A percentile compares a stretch with the other conserved stretches of the same genome.
phyloP scores from a whole-genome alignment of 2,329 filamentous ascomycete species.

The Diaporthe australafricana region DNA sequence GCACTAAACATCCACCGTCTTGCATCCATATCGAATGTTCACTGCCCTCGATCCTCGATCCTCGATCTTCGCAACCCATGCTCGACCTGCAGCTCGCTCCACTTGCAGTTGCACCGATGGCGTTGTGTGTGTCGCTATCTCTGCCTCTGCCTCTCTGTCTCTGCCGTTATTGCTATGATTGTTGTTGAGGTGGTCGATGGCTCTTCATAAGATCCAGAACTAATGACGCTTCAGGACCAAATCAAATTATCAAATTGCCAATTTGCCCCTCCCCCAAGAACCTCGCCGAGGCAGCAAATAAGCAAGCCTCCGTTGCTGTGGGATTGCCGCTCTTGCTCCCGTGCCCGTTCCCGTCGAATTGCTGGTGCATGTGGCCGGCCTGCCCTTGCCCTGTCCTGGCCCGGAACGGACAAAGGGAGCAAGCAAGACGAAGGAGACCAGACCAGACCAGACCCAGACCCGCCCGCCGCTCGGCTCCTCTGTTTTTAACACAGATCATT shows the following conservation, averaged over 20 bases:
- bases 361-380: neutral
- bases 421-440: neutral
- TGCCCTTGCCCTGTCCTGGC: constrained; percentile 1
- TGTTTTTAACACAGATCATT: no score
- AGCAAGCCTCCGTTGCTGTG: neutral
- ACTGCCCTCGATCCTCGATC: neutral
- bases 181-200: neutral
- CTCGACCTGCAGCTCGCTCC: constrained; percentile 4
- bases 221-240: neutral
- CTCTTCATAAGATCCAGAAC: neutral
- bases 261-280: neutral
- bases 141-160: no score
- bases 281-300: neutral
- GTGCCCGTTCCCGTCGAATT: neutral
- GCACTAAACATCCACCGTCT: no score
- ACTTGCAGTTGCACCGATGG: neutral
- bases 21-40: neutral
- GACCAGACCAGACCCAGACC: neutral
- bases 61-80: neutral
- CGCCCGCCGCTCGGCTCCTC: neutral
- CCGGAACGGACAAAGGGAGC: constrained; percentile 16
- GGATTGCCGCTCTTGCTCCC: no score
- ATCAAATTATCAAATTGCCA: constrained; percentile 24
- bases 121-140: no score
- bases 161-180: neutral